Percentiles rank a stretch among this genome's conserved stretches.
phyloP scores from a whole-genome alignment of 805 yeast genomes.

The Komagataella kurtzmanii region DNA sequence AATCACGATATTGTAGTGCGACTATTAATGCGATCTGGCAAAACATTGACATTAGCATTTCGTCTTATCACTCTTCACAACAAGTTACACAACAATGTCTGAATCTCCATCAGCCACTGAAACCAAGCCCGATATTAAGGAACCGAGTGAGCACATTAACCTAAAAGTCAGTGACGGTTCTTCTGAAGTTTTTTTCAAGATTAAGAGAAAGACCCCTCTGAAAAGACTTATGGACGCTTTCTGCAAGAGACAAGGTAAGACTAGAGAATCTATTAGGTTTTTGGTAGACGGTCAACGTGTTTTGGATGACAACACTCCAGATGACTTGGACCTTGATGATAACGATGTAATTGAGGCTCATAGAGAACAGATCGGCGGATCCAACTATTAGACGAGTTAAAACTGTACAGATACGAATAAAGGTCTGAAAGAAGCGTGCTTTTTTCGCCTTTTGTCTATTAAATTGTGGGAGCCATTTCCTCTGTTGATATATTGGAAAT shows the following conservation, averaged over 20 bases:
- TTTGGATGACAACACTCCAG: constrained; percentile 83
- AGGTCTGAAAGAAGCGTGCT: background rate
- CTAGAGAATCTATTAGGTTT: constrained; percentile 70
- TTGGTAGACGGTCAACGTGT: constrained; percentile 90
- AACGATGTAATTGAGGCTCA: constrained; percentile 96
- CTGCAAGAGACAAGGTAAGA: constrained; percentile 94
- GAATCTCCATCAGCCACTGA: constrained; percentile 16
- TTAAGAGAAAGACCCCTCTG: constrained; percentile 84
- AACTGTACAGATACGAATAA: background rate
- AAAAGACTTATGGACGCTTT: constrained; percentile 95
- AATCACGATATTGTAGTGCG: background rate
- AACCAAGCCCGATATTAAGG: constrained; percentile 35
- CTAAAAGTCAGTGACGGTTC: constrained; percentile 89
- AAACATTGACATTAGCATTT: background rate
- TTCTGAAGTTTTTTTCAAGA: constrained; percentile 91
- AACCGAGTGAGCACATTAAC: constrained; percentile 61
- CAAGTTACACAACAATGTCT: constrained; percentile 11
- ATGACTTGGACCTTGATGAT: constrained; percentile 84
- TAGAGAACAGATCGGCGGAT: constrained; percentile 81
- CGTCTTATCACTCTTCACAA: background rate
- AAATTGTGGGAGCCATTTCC: background rate
- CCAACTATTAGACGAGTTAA: constrained; percentile 1
- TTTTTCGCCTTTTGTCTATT: background rate
- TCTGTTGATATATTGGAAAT: background rate
- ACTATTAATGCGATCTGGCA: background rate